Conservation (phyloP, 441 rosid genomes). For the Populus hybrid region DNA sequence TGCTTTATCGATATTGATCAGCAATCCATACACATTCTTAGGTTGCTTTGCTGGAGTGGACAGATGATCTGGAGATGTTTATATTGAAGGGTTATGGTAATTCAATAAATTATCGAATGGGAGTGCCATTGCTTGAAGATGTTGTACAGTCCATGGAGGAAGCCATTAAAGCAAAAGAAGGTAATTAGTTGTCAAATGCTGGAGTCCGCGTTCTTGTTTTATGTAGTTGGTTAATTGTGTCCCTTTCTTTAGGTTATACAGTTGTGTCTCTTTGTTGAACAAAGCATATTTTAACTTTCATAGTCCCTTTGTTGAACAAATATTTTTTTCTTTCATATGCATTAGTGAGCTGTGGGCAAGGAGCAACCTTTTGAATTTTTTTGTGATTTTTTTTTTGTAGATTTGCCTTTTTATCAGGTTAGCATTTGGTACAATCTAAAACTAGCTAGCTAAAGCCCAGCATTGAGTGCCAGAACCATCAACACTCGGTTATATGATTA, state of each 20-base stretch:
- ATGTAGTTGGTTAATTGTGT: background rate
- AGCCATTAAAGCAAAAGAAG: constrained; percentile 77
- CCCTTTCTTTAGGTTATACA: background rate
- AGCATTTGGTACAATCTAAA: background rate
- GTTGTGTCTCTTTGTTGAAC: background rate
- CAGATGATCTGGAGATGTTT: constrained; percentile 83
- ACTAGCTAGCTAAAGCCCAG: background rate
- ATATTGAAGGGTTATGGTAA: constrained; percentile 86
- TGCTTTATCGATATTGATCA: constrained; percentile 23
- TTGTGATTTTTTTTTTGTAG: background rate
- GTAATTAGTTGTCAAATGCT: constrained; percentile 32
- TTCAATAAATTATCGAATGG: constrained; percentile 83
- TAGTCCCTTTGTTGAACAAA: background rate
- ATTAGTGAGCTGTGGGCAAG: background rate
- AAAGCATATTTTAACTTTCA: too few relatives aligned
- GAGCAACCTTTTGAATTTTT: background rate
- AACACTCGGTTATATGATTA: background rate
- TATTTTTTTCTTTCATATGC: background rate
- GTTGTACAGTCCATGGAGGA: constrained; percentile 81
- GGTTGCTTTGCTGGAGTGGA: constrained; percentile 95
- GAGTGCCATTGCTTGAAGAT: constrained; percentile 86
- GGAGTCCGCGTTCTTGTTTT: background rate
- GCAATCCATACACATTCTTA: constrained; percentile 26
- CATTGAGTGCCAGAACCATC: background rate
- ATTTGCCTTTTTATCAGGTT: background rate